Evolutionary conservation across 2,329 filamentous ascomycete species (phyloP).

Genomic region (Camillea tinctor): DNA sequence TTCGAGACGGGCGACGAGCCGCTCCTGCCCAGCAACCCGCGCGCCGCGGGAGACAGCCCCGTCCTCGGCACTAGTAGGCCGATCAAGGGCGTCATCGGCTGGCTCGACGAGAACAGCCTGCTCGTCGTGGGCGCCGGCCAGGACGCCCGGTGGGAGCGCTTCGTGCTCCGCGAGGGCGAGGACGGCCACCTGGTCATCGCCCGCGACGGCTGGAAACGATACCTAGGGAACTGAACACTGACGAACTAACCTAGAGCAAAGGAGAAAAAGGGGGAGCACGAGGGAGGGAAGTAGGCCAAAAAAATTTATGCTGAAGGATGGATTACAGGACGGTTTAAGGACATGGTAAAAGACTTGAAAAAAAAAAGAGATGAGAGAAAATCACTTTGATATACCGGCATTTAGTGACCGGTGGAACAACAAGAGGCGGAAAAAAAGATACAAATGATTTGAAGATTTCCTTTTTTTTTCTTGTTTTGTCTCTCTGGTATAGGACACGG

Average conservation of each 20-base stretch:
- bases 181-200: conserved; percentile 66
- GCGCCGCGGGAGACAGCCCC: conserved; percentile 29
- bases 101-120: conserved; percentile 72
- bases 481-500: no score
- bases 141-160: conserved; percentile 86
- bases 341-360: conserved; percentile 2
- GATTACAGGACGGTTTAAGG: no score
- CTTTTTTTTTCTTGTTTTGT: no score
- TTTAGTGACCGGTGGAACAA: no score
- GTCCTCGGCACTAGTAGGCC: conserved; percentile 56
- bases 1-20: conserved; percentile 83
- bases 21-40: conserved; percentile 38
- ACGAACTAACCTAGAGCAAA: conserved; percentile 14
- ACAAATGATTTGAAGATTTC: no score
- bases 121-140: conserved; percentile 76
- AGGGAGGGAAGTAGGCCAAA: no score
- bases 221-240: conserved; percentile 44
- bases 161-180: conserved; percentile 66
- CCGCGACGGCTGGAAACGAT: conserved; percentile 80
- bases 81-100: conserved; percentile 81
- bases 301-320: no score
- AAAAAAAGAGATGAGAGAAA: no score
- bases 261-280: background rate
- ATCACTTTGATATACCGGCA: no score
- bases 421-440: no score